Base-by-base conservation (phyloP, 75 land plant genomes). In the Pinus taeda region DNA sequence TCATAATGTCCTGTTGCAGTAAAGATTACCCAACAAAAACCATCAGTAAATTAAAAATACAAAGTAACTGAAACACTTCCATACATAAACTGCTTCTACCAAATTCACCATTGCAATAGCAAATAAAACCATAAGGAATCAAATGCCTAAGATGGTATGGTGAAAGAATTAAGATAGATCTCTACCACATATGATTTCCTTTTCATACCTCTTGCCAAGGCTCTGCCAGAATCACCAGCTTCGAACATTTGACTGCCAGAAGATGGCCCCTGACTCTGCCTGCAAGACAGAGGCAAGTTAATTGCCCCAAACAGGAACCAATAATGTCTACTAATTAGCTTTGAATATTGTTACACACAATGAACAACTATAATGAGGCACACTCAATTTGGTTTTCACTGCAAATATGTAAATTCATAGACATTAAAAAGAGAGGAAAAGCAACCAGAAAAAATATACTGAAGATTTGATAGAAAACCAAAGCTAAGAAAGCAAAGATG, bases 171-270 rank as follows among this genome's bases (percentile, higher is more conserved):
- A 14, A 26, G 0, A 30, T 29, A 63, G 26, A 63, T 63, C 26
- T 29, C 15, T 63, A 29, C 36, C 30, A 65, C 7, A 15, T 65
- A 65, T 17, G 15, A 24, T 65, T 65, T 37, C n/a, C n/a, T 33
- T 65, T 65, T 33, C 36, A 36, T 65, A 65, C 69, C 69, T 17
- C 69, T 17, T 20, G 36, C 33, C 6, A 65, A 30, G 42, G 69
- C 33, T 65, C 36, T 65, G 8, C 39, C 20, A 33, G 36, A 65
- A 65, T 65, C 36, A 37, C 36, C 22, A 6, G 39, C n/a, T 69
- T 9, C 72, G 42, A 69, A 22, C 22, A 69, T 69, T 69, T 42
- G 72, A 69, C 72, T n/a, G 3, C 53, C 53, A 69, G 72, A 69
- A 42, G 39, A 37, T 42, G 13, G 72, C n/a, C 53, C 53, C 49